A percentile compares a stretch with the other conserved stretches of the same genome.
These are phyloP conservation scores for Chytriomyces sp. DNA, from an alignment of 192 early-diverging fungal genomes.

Conservation along the genomic window DNA sequence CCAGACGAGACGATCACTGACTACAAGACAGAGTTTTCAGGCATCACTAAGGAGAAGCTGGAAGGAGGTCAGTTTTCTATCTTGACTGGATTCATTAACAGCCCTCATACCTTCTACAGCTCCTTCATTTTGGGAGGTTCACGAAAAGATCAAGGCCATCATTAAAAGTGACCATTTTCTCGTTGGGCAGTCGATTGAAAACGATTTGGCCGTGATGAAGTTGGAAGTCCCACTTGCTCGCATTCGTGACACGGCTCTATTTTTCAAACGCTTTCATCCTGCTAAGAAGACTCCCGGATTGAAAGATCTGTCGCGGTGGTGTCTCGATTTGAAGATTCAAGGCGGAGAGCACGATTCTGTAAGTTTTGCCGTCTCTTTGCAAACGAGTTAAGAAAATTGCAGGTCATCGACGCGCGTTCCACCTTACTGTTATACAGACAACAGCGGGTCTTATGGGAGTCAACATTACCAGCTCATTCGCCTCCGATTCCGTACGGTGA, in stretches of 20 bases:
- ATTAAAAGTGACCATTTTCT: constrained; percentile 68
- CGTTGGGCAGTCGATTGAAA: constrained; percentile 82
- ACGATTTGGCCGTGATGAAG: constrained; percentile 69
- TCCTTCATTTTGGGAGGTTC: constrained; percentile 10
- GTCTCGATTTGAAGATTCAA: constrained; percentile 76
- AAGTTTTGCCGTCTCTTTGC: constrained; percentile 4
- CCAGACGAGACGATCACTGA: constrained; percentile 81
- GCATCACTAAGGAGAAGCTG: constrained; percentile 74
- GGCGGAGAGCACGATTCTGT: constrained; percentile 78
- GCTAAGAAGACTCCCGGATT: constrained; percentile 68
- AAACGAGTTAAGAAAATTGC: background rate
- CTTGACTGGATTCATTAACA: constrained; percentile 16
- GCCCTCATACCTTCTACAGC: constrained; percentile 11
- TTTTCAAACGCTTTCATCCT: constrained; percentile 68
- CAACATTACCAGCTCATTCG: constrained; percentile 10
- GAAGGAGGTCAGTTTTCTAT: constrained; percentile 34
- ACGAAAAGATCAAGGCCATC: constrained; percentile 52
- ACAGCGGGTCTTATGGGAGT: constrained; percentile 78
- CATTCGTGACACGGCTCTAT: constrained; percentile 74
- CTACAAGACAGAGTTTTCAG: constrained; percentile 82
- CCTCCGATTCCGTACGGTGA: background rate
- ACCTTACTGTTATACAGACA: constrained; percentile 84
- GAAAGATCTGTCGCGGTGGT: constrained; percentile 67
- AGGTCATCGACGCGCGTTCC: constrained; percentile 72
- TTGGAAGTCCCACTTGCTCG: constrained; percentile 55